A percentile compares a stretch with the other conserved stretches of the same genome.
These are phyloP conservation scores for Beauveria scarabaeidicola DNA, from an alignment of 2,329 filamentous ascomycete genomes.

Conservation along the genomic window DNA sequence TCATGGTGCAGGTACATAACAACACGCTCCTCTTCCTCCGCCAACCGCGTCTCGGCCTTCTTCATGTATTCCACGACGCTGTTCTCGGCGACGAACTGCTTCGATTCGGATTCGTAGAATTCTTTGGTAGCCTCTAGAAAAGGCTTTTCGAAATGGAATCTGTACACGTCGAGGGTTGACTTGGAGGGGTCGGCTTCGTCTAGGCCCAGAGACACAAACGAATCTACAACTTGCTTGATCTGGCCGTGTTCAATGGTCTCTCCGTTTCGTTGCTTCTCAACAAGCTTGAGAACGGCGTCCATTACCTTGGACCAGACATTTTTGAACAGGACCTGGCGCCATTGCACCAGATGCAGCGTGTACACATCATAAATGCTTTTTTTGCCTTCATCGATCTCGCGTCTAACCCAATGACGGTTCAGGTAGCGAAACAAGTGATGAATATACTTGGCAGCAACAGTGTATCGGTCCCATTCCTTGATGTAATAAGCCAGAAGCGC, in stretches of 20 bases:
- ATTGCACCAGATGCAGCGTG: slow-evolving; percentile 89
- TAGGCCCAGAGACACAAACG: slow-evolving; percentile 87
- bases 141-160: slow-evolving; percentile 83
- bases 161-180: slow-evolving; percentile 91
- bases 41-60: slow-evolving; percentile 83
- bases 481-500: slow-evolving; percentile 90
- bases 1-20: slow-evolving; percentile 85
- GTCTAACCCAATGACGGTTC: slow-evolving; percentile 97
- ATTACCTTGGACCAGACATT: slow-evolving; percentile 83
- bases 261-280: slow-evolving; percentile 94
- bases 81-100: slow-evolving; percentile 91
- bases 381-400: slow-evolving; percentile 97
- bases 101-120: slow-evolving; percentile 89
- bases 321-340: slow-evolving; percentile 85
- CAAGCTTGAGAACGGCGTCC: slow-evolving; percentile 86
- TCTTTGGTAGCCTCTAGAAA: slow-evolving; percentile 76
- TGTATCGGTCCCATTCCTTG: slow-evolving; percentile 92
- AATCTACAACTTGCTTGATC: slow-evolving; percentile 95
- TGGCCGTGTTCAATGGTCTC: slow-evolving; percentile 96
- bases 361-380: slow-evolving; percentile 98
- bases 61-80: slow-evolving; percentile 99
- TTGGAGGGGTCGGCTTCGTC: slow-evolving; percentile 91
- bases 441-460: slow-evolving; percentile 90
- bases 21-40: slow-evolving; percentile 92
- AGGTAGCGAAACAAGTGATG: slow-evolving; percentile 95